phyloP scores from a whole-genome alignment of 2,329 filamentous ascomycete species.

The Torrubiellomyces zombiae region DNA sequence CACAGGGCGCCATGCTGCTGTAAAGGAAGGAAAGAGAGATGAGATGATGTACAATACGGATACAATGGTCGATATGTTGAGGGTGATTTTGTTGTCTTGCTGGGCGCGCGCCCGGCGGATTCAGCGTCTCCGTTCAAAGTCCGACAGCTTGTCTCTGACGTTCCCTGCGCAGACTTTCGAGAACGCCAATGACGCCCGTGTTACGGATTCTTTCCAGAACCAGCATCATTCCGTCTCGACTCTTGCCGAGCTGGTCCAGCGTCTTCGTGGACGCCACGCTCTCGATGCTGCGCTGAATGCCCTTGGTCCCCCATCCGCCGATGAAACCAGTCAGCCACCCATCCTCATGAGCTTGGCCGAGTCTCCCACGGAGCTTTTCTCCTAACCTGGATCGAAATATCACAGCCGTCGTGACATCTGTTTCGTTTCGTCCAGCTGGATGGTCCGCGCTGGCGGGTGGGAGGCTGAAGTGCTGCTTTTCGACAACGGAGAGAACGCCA shows the following conservation, averaged over 20 bases:
- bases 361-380: slow-evolving; percentile 43
- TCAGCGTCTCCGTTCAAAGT: slow-evolving; percentile 3
- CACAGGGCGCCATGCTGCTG: slow-evolving; percentile 21
- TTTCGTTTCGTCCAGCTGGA: slow-evolving; percentile 22
- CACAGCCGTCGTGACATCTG: slow-evolving; percentile 57
- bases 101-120: slow-evolving; percentile 2
- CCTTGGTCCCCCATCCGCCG: slow-evolving; percentile 45
- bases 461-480: slow-evolving; percentile 51
- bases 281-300: slow-evolving; percentile 69
- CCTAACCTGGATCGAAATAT: slow-evolving; percentile 58
- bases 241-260: slow-evolving; percentile 62
- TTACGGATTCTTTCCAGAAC: slow-evolving; percentile 54
- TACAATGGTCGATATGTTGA: slow-evolving; percentile 7
- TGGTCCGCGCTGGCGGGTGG: slow-evolving; percentile 13
- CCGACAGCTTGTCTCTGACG: slow-evolving; percentile 15
- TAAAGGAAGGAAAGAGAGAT: slow-evolving; percentile 12
- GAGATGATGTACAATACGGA: slow-evolving; percentile 16
- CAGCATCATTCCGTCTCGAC: slow-evolving; percentile 67
- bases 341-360: slow-evolving; percentile 29
- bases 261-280: slow-evolving; percentile 62
- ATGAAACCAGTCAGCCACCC: slow-evolving; percentile 36
- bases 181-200: slow-evolving; percentile 38
- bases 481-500: slow-evolving; percentile 61
- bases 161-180: slow-evolving; percentile 35
- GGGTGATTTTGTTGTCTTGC: neutral